Conservation (phyloP, 1,284 basidiomycete genomes). For the Rhizoctonia solani region DNA sequence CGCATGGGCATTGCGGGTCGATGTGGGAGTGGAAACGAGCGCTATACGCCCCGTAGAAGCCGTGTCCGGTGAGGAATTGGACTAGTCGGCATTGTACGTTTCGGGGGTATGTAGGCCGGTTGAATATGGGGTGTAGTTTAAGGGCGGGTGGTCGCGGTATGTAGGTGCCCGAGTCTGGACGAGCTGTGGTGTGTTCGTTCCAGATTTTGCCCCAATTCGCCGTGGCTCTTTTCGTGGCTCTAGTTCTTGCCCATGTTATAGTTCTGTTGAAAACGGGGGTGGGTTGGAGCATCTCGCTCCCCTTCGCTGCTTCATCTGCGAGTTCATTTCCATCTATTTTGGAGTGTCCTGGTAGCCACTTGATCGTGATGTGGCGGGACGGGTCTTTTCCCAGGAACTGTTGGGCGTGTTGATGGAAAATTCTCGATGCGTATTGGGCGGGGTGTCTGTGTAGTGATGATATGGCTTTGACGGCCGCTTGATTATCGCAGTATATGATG, state of each 20-base stretch:
- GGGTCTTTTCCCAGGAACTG: background rate
- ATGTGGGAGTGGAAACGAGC: too few relatives aligned
- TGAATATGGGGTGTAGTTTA: too few relatives aligned
- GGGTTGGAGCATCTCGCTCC: background rate
- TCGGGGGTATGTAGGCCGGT: too few relatives aligned
- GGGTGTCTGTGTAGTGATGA: background rate
- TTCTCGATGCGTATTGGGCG: background rate
- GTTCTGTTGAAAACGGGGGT: constrained; percentile 1
- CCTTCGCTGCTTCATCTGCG: background rate
- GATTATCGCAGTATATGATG: background rate
- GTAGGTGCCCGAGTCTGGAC: too few relatives aligned
- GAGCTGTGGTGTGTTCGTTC: too few relatives aligned
- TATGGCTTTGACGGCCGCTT: background rate
- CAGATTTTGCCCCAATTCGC: too few relatives aligned
- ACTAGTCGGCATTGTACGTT: too few relatives aligned
- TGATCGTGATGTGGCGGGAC: background rate
- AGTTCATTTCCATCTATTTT: background rate
- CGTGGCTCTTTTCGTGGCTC: background rate
- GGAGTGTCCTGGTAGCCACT: background rate
- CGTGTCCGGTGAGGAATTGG: too few relatives aligned
- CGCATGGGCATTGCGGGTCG: too few relatives aligned
- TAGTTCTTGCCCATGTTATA: background rate
- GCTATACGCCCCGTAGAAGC: too few relatives aligned
- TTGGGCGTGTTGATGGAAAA: background rate
- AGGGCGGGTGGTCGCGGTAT: too few relatives aligned